Percentiles rank a stretch among this genome's conserved stretches.
phyloP scores from a whole-genome alignment of 1,139 yeast species.

The Hansenula lynferdii region DNA sequence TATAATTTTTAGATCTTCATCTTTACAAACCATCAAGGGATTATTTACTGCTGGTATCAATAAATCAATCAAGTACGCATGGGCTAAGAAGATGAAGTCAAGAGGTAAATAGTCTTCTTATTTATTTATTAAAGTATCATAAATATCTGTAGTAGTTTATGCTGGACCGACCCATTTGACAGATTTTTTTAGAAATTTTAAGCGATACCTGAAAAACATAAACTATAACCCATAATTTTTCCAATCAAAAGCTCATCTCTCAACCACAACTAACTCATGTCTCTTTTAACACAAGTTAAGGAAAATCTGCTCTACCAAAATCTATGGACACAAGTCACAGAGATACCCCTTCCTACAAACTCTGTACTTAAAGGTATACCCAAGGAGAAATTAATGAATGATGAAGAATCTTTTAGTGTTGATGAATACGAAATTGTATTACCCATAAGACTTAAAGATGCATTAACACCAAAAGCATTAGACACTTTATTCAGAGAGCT shows the following conservation, averaged over 20 bases:
- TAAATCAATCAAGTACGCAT: conserved; percentile 70
- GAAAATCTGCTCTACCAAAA: conserved; percentile 47
- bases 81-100: conserved; percentile 57
- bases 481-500: too few species aligned
- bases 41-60: conserved; percentile 78
- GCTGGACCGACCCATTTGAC: too few species aligned
- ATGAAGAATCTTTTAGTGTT: too few species aligned
- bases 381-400: conserved; percentile 26
- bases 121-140: too few species aligned
- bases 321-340: conserved; percentile 45
- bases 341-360: conserved; percentile 17
- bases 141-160: too few species aligned
- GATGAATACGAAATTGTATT: too few species aligned
- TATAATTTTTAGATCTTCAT: conserved; percentile 66
- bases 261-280: not conserved
- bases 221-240: too few species aligned
- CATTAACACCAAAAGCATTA: too few species aligned
- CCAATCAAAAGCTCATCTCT: too few species aligned
- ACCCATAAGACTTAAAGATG: conserved; percentile 30
- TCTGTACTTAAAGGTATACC: conserved; percentile 27
- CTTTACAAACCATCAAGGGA: conserved; percentile 78
- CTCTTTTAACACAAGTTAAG: conserved; percentile 18
- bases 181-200: too few species aligned
- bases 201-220: too few species aligned
- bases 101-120: too few species aligned